Percentiles rank a stretch among this genome's conserved stretches.
Conservation (phyloP, 2,329 filamentous ascomycete species). For the Incumbomyces delicatus region DNA sequence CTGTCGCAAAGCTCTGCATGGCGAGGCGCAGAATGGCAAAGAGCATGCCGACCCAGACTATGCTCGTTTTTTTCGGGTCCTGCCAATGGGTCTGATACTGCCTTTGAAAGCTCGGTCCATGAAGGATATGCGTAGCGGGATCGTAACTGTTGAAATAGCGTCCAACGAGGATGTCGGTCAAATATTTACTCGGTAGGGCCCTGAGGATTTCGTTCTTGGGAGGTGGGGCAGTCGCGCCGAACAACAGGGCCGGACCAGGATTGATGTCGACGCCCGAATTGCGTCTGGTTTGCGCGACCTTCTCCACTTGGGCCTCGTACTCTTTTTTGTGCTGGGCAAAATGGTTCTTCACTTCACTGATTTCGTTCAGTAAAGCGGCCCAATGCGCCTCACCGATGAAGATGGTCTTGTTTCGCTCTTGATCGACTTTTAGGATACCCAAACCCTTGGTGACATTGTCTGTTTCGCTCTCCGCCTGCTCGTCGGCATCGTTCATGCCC, state of each 20-base stretch:
- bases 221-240: slow-evolving; percentile 60
- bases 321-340: slow-evolving; percentile 81
- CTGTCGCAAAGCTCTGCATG: slow-evolving; percentile 51
- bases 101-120: slow-evolving; percentile 75
- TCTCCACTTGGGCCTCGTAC: slow-evolving; percentile 69
- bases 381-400: slow-evolving; percentile 79
- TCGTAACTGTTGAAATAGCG: slow-evolving; percentile 83
- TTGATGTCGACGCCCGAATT: slow-evolving; percentile 47
- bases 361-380: slow-evolving; percentile 70
- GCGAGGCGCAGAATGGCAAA: slow-evolving; percentile 57
- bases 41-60: slow-evolving; percentile 54
- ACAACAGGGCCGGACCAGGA: slow-evolving; percentile 63
- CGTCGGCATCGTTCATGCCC: slow-evolving; percentile 35
- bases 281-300: slow-evolving; percentile 58
- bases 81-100: slow-evolving; percentile 56
- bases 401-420: slow-evolving; percentile 63
- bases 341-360: slow-evolving; percentile 88
- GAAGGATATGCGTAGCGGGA: slow-evolving; percentile 60
- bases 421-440: slow-evolving; percentile 72
- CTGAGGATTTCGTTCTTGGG: slow-evolving; percentile 68
- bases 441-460: slow-evolving; percentile 64
- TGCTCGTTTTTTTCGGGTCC: slow-evolving; percentile 45
- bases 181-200: slow-evolving; percentile 69
- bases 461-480: slow-evolving; percentile 54
- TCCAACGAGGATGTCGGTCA: slow-evolving; percentile 73